A percentile compares a stretch with the other conserved stretches of the same genome.
Conservation (phyloP, 1,284 basidiomycete species). For the Lignosus rhinocerotis region DNA sequence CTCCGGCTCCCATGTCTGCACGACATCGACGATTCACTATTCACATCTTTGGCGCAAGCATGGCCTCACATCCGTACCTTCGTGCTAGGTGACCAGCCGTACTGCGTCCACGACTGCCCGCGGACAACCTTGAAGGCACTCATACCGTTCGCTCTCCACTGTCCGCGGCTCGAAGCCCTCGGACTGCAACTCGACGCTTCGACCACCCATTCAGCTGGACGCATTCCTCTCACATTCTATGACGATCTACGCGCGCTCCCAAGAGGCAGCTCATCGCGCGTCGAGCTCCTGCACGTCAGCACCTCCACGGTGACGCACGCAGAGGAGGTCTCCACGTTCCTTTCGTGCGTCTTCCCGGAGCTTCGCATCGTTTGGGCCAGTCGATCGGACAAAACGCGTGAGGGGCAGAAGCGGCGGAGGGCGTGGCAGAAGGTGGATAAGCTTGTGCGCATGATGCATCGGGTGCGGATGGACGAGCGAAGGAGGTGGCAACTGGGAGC, state of each 20-base stretch:
- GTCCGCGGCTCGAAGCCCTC: background rate
- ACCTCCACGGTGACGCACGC: background rate
- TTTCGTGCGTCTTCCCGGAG: background rate
- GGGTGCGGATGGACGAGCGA: background rate
- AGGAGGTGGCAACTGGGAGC: background rate
- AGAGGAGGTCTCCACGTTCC: background rate
- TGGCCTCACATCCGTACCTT: background rate
- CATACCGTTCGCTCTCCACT: conserved; percentile 4
- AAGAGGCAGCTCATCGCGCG: background rate
- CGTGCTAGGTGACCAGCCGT: background rate
- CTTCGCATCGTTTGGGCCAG: conserved; percentile 1
- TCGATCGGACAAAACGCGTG: background rate
- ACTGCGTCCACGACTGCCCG: background rate
- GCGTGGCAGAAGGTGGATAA: conserved; percentile 1
- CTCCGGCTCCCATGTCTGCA: background rate
- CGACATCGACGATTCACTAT: conserved; percentile 1
- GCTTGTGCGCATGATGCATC: background rate
- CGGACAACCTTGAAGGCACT: background rate
- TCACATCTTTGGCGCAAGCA: background rate
- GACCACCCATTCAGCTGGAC: background rate
- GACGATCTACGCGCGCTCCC: background rate
- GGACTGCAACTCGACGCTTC: conserved; percentile 1
- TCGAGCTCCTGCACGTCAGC: background rate
- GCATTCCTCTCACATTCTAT: background rate
- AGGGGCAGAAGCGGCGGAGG: background rate